Percentiles rank a stretch among this genome's conserved stretches.
Conservation (phyloP, 140 eudicot genomes). For the Stevia rebaudiana region DNA sequence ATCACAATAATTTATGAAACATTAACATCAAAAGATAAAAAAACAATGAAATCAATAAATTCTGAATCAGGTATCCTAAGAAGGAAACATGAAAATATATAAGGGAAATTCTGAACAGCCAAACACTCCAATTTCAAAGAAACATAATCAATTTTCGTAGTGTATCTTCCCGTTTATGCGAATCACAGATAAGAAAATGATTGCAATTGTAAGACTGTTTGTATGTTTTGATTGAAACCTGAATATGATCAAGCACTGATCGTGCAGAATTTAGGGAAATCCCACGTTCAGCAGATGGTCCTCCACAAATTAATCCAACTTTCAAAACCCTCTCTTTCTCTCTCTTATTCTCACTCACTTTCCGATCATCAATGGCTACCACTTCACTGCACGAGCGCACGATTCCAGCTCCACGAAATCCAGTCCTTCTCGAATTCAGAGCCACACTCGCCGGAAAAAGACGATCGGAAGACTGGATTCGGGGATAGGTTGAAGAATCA, state of each 20-base stretch:
- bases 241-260: constrained; percentile 91
- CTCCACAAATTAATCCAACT: constrained; percentile 91
- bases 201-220: neutral
- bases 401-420: constrained; percentile 16
- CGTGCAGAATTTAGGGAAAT: constrained; percentile 86
- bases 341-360: constrained; percentile 20
- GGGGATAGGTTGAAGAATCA: neutral
- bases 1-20: neutral
- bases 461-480: neutral
- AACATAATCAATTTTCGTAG: too few species aligned
- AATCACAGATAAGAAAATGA: neutral
- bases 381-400: constrained; percentile 25
- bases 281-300: constrained; percentile 94
- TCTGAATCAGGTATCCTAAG: too few species aligned
- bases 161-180: too few species aligned
- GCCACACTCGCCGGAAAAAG: constrained; percentile 3
- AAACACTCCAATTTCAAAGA: too few species aligned
- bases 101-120: too few species aligned
- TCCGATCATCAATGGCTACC: constrained; percentile 24
- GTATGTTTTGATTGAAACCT: constrained; percentile 43
- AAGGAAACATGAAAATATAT: too few species aligned
- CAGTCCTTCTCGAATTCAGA: neutral
- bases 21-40: neutral
- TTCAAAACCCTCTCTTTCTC: constrained; percentile 42
- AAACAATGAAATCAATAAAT: neutral